Conservation (phyloP, 306 rosid species). For the Pterocarpus santalinus region DNA sequence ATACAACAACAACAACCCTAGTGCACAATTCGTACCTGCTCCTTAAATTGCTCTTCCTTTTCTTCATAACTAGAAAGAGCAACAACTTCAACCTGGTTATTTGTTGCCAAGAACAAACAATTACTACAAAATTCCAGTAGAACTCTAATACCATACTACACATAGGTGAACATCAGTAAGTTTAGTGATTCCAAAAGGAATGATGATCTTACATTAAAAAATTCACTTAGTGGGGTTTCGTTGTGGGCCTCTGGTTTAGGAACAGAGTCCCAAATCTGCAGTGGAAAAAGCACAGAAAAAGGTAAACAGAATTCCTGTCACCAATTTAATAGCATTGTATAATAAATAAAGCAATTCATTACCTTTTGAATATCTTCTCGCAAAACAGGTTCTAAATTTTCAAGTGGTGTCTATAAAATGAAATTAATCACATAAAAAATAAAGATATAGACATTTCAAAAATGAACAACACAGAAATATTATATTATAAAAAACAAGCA, state of each 20-base stretch:
- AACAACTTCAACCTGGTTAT: slow-evolving; percentile 84
- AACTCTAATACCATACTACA: not conserved
- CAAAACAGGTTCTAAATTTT: slow-evolving; percentile 89
- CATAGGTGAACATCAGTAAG: not conserved
- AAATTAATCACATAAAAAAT: slow-evolving; percentile 34
- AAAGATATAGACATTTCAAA: not conserved
- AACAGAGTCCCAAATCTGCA: slow-evolving; percentile 93
- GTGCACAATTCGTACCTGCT: slow-evolving; percentile 65
- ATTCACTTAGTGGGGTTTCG: slow-evolving; percentile 85
- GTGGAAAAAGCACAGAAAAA: slow-evolving; percentile 14
- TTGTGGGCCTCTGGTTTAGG: slow-evolving; percentile 84
- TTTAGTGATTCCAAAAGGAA: slow-evolving; percentile 35
- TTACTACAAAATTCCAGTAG: slow-evolving; percentile 12
- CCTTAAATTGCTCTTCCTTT: slow-evolving; percentile 88
- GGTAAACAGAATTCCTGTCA: not conserved
- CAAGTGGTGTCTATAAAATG: slow-evolving; percentile 78
- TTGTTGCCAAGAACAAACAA: slow-evolving; percentile 45
- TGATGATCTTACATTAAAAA: slow-evolving; percentile 73
- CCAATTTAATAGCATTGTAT: not conserved
- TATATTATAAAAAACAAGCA: slow-evolving; percentile 8
- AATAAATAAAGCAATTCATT: slow-evolving; percentile 31
- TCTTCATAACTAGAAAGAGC: slow-evolving; percentile 95
- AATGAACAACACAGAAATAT: not conserved
- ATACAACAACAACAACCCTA: slow-evolving; percentile 43
- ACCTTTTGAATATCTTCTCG: slow-evolving; percentile 94